Evolutionary conservation across 345 rosid species (phyloP).

Genomic region (Punica granatum): DNA sequence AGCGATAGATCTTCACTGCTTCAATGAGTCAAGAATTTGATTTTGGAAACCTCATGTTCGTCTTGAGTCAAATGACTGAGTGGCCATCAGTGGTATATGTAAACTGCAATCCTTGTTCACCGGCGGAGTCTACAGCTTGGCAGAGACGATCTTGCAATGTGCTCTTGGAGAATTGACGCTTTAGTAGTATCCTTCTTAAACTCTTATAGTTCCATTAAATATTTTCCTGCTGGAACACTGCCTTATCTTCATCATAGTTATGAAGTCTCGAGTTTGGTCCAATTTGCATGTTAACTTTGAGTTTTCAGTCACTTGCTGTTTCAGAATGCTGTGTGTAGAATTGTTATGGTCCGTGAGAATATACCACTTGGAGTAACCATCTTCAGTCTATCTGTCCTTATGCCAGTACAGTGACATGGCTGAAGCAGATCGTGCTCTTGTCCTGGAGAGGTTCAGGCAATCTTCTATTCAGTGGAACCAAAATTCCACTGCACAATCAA

Average conservation of each 20-base stretch:
- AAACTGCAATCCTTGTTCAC: neutral
- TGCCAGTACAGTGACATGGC: slow-evolving; percentile 70
- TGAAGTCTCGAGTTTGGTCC: neutral
- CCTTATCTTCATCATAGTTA: neutral
- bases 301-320: neutral
- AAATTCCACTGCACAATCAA: slow-evolving; percentile 24
- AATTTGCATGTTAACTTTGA: neutral
- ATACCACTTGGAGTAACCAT: neutral
- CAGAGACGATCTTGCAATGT: neutral
- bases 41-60: neutral
- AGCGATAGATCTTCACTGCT: neutral
- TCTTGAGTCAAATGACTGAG: neutral
- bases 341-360: neutral
- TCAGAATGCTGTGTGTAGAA: neutral
- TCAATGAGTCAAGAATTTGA: neutral
- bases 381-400: neutral
- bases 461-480: slow-evolving; percentile 53
- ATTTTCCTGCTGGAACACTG: neutral
- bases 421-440: slow-evolving; percentile 45
- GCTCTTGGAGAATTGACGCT: neutral
- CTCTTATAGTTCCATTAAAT: no score
- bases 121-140: neutral
- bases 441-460: slow-evolving; percentile 56
- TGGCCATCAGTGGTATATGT: neutral
- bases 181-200: neutral